Evolutionary conservation across 495 filamentous ascomycete genomes (phyloP).

Genomic region (Penicillium paradoxum): DNA sequence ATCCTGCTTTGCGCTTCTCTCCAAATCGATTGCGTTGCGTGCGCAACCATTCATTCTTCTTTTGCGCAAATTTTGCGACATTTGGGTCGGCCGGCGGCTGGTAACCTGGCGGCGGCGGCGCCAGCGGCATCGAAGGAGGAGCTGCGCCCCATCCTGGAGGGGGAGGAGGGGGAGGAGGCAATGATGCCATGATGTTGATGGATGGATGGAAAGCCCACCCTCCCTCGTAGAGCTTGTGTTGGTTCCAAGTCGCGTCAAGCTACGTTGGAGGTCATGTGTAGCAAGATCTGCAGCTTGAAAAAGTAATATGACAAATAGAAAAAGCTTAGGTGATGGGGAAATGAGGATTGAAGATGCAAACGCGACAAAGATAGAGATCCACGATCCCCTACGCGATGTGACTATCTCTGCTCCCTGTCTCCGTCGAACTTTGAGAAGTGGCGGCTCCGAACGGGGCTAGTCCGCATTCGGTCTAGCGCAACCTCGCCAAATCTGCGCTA

Average conservation of each 20-base stretch:
- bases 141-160: slow-evolving; percentile 72
- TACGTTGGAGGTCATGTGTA: slow-evolving; percentile 32
- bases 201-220: slow-evolving; percentile 25
- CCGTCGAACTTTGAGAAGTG: slow-evolving; percentile 32
- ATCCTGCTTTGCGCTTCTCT: slow-evolving; percentile 94
- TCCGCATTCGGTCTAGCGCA: slow-evolving; percentile 32
- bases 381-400: slow-evolving; percentile 48
- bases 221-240: slow-evolving; percentile 28
- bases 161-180: slow-evolving; percentile 72
- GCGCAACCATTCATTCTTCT: slow-evolving; percentile 98
- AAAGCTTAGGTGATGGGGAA: background rate
- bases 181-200: slow-evolving; percentile 63
- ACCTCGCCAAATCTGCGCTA: slow-evolving; percentile 48
- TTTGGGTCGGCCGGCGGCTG: slow-evolving; percentile 79
- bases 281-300: slow-evolving; percentile 1
- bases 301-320: background rate
- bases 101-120: slow-evolving; percentile 86
- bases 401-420: slow-evolving; percentile 29
- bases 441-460: slow-evolving; percentile 33
- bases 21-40: slow-evolving; percentile 88
- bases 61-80: slow-evolving; percentile 91
- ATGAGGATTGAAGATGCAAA: slow-evolving; percentile 24
- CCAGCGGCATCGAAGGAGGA: slow-evolving; percentile 67
- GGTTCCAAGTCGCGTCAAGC: slow-evolving; percentile 38
- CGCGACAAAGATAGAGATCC: slow-evolving; percentile 20